Conservation (phyloP, 768 basidiomycete species). For the Mycena amicta region DNA sequence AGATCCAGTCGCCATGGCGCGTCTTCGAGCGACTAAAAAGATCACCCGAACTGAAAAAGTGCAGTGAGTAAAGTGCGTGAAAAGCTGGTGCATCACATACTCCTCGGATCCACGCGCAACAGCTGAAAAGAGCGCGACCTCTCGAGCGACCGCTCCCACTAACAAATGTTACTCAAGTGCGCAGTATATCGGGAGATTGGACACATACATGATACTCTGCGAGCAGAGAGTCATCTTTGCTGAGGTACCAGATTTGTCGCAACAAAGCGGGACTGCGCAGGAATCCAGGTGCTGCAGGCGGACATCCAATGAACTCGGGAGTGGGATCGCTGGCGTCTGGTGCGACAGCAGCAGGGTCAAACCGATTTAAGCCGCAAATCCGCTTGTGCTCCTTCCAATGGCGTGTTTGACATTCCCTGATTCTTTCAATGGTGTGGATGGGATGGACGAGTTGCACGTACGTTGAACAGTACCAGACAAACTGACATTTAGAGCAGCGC, state of each 20-base stretch:
- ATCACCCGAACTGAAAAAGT: too few relatives aligned
- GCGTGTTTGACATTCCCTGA: constrained; percentile 12
- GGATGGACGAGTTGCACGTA: not conserved
- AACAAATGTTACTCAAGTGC: too few relatives aligned
- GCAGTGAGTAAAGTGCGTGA: too few relatives aligned
- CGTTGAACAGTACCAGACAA: constrained; percentile 12
- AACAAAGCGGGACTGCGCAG: not conserved
- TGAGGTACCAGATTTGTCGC: not conserved
- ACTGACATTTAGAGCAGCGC: not conserved
- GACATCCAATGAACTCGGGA: constrained; percentile 11
- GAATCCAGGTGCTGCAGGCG: not conserved
- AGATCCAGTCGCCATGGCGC: not conserved
- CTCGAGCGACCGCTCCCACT: too few relatives aligned
- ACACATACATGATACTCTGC: too few relatives aligned
- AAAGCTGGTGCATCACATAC: too few relatives aligned
- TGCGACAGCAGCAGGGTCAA: not conserved
- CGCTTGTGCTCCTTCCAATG: constrained; percentile 12
- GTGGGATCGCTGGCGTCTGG: not conserved
- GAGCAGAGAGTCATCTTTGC: too few relatives aligned
- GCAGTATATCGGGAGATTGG: too few relatives aligned
- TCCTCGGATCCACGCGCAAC: too few relatives aligned
- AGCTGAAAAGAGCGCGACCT: too few relatives aligned
- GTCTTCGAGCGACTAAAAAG: not conserved
- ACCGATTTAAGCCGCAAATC: not conserved
- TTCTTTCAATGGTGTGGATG: too few relatives aligned